These are phyloP conservation scores for Gossypioides kirkii DNA, from an alignment of 345 rosid species.

Conservation along the genomic window DNA sequence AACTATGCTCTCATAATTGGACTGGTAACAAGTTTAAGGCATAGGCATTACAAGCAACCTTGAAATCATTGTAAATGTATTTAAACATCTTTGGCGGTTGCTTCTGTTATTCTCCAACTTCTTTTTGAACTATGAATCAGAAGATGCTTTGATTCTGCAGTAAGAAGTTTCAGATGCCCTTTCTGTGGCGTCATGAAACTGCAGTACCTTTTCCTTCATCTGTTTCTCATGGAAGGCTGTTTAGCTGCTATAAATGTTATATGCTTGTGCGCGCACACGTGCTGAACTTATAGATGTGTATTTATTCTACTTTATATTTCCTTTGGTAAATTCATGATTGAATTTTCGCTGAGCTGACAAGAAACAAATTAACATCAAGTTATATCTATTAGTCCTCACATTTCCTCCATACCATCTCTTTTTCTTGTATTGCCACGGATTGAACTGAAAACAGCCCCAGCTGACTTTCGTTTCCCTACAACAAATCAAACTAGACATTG, in stretches of 20 bases:
- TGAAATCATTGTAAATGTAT: neutral
- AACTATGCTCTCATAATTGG: neutral
- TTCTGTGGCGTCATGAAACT: neutral
- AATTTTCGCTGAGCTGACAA: neutral
- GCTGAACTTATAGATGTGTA: neutral
- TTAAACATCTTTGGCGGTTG: neutral
- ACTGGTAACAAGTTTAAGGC: neutral
- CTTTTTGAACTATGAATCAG: neutral
- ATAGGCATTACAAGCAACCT: neutral
- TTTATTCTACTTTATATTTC: neutral
- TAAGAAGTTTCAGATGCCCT: neutral
- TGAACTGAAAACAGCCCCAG: conserved; percentile 54
- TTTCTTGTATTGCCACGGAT: conserved; percentile 22
- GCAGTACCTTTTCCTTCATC: neutral
- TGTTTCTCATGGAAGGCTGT: neutral
- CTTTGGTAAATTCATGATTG: neutral
- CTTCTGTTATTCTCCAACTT: neutral
- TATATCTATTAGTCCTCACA: neutral
- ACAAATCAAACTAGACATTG: conserved; percentile 80
- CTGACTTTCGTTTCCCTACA: conserved; percentile 43
- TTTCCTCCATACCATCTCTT: neutral
- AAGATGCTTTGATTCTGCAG: neutral
- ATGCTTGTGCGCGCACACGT: no score
- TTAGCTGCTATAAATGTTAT: neutral
- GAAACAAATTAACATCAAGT: neutral